These are phyloP conservation scores for Tylopilus subfusipes DNA, from an alignment of 768 basidiomycete genomes.

Conservation along the genomic window DNA sequence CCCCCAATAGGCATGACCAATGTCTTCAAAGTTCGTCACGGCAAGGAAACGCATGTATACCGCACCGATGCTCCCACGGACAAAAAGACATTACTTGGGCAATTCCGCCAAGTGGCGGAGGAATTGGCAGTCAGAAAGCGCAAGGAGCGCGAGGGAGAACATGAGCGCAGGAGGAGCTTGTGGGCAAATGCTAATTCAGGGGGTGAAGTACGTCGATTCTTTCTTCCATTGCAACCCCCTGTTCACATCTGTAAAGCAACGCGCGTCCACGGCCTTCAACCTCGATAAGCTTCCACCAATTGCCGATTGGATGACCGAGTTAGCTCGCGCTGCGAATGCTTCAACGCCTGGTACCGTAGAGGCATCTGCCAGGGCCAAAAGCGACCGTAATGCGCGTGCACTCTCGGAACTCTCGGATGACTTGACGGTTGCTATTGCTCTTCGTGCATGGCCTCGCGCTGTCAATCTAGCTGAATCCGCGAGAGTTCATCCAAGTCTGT, in stretches of 20 bases:
- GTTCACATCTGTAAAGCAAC: constrained; percentile 20
- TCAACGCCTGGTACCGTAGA: constrained; percentile 27
- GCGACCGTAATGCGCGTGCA: constrained; percentile 81
- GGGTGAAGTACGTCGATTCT: constrained; percentile 36
- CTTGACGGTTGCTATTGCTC: constrained; percentile 84
- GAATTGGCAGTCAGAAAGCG: constrained; percentile 84
- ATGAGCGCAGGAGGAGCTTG: constrained; percentile 80
- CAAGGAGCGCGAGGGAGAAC: constrained; percentile 91
- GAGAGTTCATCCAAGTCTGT: constrained; percentile 60
- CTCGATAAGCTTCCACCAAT: constrained; percentile 50
- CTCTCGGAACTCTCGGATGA: constrained; percentile 90
- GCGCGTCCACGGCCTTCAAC: constrained; percentile 33
- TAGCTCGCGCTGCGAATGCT: constrained; percentile 52
- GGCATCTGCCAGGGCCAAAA: constrained; percentile 64
- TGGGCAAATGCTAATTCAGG: constrained; percentile 49
- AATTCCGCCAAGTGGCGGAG: constrained; percentile 91
- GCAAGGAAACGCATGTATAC: constrained; percentile 94
- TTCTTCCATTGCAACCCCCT: not conserved
- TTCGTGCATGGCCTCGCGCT: constrained; percentile 85
- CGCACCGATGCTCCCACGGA: constrained; percentile 77
- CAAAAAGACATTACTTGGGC: constrained; percentile 80
- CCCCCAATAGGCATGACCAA: constrained; percentile 70
- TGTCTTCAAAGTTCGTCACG: constrained; percentile 91
- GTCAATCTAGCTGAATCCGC: constrained; percentile 84
- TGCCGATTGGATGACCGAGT: constrained; percentile 75